Evolutionary conservation across 768 basidiomycete species (phyloP).

Genomic region (Tulasnella sp.): DNA sequence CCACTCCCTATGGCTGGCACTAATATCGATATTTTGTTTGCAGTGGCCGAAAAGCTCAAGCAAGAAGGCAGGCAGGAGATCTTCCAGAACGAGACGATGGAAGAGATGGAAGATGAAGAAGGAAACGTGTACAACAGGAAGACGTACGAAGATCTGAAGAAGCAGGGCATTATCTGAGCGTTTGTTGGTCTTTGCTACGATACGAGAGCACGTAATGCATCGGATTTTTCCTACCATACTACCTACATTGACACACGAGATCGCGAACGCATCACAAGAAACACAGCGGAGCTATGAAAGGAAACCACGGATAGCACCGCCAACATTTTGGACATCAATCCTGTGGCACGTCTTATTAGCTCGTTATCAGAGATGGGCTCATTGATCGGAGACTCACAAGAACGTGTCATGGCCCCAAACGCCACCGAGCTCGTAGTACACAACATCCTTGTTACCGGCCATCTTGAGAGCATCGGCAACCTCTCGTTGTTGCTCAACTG

Average conservation of each 20-base stretch:
- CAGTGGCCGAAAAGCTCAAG: constrained; percentile 96
- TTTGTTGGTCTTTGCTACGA: not conserved
- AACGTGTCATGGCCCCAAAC: constrained; percentile 99
- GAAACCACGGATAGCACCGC: constrained; percentile 86
- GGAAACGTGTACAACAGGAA: constrained; percentile 98
- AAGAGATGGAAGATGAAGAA: constrained; percentile 96
- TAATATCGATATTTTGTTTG: not conserved
- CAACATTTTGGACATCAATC: constrained; percentile 82
- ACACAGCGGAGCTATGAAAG: constrained; percentile 36
- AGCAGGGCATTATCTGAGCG: constrained; percentile 70
- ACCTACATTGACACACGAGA: not conserved
- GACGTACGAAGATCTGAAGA: constrained; percentile 95
- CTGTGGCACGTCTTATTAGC: constrained; percentile 31
- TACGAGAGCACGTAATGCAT: not conserved
- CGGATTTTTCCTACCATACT: not conserved
- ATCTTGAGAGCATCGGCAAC: constrained; percentile 84
- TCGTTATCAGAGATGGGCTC: not conserved
- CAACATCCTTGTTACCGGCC: constrained; percentile 80
- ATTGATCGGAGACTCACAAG: constrained; percentile 47
- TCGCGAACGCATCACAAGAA: not conserved
- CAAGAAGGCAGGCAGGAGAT: constrained; percentile 93
- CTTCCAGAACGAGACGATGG: constrained; percentile 88
- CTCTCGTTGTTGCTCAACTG: constrained; percentile 95
- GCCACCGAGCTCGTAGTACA: constrained; percentile 95
- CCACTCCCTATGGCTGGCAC: not conserved